A percentile compares a stretch with the other conserved stretches of the same genome.
Conservation (phyloP, 192 early-diverging fungal genomes). For the Backusella morwellensis region DNA sequence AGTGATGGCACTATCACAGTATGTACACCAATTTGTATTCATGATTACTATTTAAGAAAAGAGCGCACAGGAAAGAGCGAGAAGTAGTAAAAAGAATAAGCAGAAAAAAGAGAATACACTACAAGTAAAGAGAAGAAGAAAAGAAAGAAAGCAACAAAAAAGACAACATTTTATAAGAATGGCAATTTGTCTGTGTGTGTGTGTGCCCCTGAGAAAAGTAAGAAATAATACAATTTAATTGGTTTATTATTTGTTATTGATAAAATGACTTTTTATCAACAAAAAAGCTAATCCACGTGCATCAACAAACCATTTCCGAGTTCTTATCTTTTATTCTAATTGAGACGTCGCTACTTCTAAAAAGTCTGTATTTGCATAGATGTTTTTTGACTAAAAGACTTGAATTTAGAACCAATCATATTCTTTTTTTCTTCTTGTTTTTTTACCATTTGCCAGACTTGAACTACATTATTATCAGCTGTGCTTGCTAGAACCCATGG, state of each 20-base stretch:
- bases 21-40: slow-evolving; percentile 40
- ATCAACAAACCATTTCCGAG: background rate
- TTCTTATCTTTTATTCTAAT: slow-evolving; percentile 28
- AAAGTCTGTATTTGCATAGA: slow-evolving; percentile 32
- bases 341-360: slow-evolving; percentile 16
- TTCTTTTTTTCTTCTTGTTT: background rate
- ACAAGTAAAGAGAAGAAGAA: background rate
- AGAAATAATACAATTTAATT: background rate
- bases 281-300: slow-evolving; percentile 5
- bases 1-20: slow-evolving; percentile 37
- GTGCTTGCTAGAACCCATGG: slow-evolving; percentile 94
- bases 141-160: background rate
- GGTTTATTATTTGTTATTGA: slow-evolving; percentile 1
- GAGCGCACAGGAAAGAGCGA: background rate
- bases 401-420: background rate
- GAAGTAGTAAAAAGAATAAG: background rate
- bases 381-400: slow-evolving; percentile 33
- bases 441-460: slow-evolving; percentile 97
- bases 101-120: background rate
- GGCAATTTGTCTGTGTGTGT: background rate
- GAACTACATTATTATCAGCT: slow-evolving; percentile 95
- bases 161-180: background rate
- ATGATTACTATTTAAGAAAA: background rate
- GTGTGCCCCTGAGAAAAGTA: background rate
- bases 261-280: slow-evolving; percentile 3